Base-by-base conservation (phyloP, 495 filamentous ascomycete species). In the Xylaria longipes region DNA sequence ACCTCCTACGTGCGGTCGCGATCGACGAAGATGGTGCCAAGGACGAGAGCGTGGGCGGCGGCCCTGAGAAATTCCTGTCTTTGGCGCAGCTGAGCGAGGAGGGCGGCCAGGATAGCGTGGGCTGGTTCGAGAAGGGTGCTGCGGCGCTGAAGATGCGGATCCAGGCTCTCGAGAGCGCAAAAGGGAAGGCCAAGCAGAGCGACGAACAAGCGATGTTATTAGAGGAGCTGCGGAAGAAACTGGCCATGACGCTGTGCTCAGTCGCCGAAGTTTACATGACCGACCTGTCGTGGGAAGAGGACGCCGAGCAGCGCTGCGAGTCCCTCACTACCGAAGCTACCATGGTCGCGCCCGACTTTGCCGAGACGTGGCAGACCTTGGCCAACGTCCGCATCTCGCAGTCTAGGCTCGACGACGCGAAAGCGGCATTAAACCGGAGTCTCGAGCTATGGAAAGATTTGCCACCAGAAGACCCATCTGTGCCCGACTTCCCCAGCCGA, bases 211-310 rank as follows among this genome's bases (percentile, higher is more conserved):
- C 78, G 48, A 73, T 81, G 11, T 65, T 81, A 22, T 70, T 90
- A 31, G 86, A 85, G 25, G 92, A 96, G 76, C 93, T 94, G 82
- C 90, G 90, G 76, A 84, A 80, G 61, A 94, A 95, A 78, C 82
- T 98, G 46, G 92, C 93, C 1, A 92, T 91, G 72, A 93, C 94
- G 5, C 86, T 99, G 35, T 98, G 97, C 80, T 92, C 91, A 2
- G 90, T 97, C 67, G 89, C 92, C 0, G 97, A 99, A 80, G 92
- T 98, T 41, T 98, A 97, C 79, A 99, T 99, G 97, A 98, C 94
- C 37, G 97, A 99, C 84, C 86, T 99, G 72, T 85, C 92, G 31
- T 97, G 93, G 93, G 94, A 97, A 79, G 89, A 91, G 60, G 93
- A 97, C 73, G 95, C 94, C 1, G 97, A 98, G 80, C 80, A 84